These are phyloP conservation scores for Cornus suecica DNA, from an alignment of 148 eudicot species.

Conservation along the genomic window DNA sequence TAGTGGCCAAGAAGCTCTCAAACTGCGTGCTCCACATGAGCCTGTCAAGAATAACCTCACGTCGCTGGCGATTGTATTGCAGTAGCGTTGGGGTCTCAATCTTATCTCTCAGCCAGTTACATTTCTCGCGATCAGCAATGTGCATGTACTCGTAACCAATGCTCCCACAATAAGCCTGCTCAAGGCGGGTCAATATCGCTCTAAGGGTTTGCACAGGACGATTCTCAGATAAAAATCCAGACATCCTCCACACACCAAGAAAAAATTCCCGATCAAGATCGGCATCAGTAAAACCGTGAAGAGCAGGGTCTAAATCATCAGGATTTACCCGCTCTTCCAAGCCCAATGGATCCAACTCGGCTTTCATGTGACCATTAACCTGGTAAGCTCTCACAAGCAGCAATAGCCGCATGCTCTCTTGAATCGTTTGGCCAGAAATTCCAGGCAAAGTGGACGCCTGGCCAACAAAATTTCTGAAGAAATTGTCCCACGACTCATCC, in stretches of 20 bases:
- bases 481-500: constrained; percentile 96
- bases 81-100: constrained; percentile 81
- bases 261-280: constrained; percentile 92
- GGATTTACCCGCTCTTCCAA: constrained; percentile 64
- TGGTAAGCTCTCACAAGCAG: constrained; percentile 89
- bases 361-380: constrained; percentile 89
- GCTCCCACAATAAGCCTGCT: constrained; percentile 91
- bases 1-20: constrained; percentile 87
- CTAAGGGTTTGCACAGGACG: constrained; percentile 90
- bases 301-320: constrained; percentile 64
- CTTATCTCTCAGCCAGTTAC: constrained; percentile 89
- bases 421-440: constrained; percentile 86
- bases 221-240: constrained; percentile 91
- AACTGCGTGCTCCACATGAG: constrained; percentile 91
- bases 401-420: constrained; percentile 84
- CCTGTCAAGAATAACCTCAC: constrained; percentile 85
- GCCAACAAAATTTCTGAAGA: constrained; percentile 86
- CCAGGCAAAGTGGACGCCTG: constrained; percentile 80
- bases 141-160: constrained; percentile 97
- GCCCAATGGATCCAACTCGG: constrained; percentile 72
- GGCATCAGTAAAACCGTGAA: constrained; percentile 80
- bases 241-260: constrained; percentile 88
- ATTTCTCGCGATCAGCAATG: constrained; percentile 78
- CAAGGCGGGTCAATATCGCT: constrained; percentile 77
- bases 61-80: constrained; percentile 69